A percentile compares a stretch with the other conserved stretches of the same genome.
These are phyloP conservation scores for Thraustotheca clavata DNA, from an alignment of 352 stramenopile species.

Conservation along the genomic window DNA sequence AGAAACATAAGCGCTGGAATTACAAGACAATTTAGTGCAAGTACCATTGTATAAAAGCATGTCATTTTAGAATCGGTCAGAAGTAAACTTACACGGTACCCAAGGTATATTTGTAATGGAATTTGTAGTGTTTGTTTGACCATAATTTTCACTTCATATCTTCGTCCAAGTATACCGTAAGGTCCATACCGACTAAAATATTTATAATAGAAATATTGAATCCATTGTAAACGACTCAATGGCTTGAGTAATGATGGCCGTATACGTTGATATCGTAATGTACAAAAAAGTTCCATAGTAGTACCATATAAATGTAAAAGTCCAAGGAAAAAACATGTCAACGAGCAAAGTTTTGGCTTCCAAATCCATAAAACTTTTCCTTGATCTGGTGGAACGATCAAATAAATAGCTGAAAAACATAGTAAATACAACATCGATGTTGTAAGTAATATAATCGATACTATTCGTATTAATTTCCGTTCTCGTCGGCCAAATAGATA, in stretches of 20 bases:
- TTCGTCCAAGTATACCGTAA: not conserved
- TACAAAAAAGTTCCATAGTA: not conserved
- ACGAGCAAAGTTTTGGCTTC: not conserved
- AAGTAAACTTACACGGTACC: not conserved
- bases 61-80: not conserved
- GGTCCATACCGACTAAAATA: constrained; percentile 9
- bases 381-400: not conserved
- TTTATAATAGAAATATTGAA: not conserved
- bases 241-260: not conserved
- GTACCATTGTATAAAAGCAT: not conserved
- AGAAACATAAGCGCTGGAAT: not conserved
- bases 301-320: not conserved
- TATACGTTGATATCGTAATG: not conserved
- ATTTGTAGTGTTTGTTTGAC: constrained; percentile 6
- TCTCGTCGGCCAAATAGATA: constrained; percentile 1
- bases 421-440: not conserved
- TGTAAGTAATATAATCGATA: not conserved
- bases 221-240: no score
- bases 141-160: not conserved
- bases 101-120: not conserved
- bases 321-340: not conserved
- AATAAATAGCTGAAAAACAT: not conserved
- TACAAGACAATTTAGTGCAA: not conserved
- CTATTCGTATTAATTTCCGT: not conserved
- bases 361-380: not conserved